Percentiles rank a stretch among this genome's conserved stretches.
Conservation (phyloP, 2,329 filamentous ascomycete species). For the Aspergillus sp. region DNA sequence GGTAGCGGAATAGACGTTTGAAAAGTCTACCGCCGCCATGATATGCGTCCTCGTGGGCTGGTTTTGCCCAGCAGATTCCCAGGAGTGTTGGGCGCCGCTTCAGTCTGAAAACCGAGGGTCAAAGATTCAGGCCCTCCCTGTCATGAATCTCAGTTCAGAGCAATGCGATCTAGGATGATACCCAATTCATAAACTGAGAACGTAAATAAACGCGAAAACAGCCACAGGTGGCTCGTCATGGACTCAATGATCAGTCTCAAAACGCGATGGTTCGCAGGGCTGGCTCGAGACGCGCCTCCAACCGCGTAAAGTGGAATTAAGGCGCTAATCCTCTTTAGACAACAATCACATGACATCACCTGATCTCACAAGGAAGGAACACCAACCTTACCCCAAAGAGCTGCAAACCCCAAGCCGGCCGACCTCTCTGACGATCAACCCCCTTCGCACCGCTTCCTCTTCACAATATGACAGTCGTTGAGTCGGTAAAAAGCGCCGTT, state of each 20-base stretch:
- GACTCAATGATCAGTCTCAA: slow-evolving; percentile 24
- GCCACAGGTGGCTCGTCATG: slow-evolving; percentile 32
- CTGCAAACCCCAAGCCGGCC: slow-evolving; percentile 27
- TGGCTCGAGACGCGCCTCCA: slow-evolving; percentile 31
- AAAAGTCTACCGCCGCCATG: slow-evolving; percentile 37
- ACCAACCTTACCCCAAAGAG: slow-evolving; percentile 25
- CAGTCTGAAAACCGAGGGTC: slow-evolving; percentile 8
- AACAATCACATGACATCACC: slow-evolving; percentile 16
- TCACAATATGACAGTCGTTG: slow-evolving; percentile 47
- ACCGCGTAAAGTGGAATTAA: slow-evolving; percentile 42
- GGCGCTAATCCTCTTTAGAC: slow-evolving; percentile 25
- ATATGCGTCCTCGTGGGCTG: slow-evolving; percentile 24
- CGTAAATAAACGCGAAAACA: slow-evolving; percentile 19
- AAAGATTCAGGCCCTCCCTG: slow-evolving; percentile 8
- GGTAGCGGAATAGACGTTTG: slow-evolving; percentile 62
- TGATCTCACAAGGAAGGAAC: slow-evolving; percentile 32
- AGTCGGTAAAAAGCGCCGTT: slow-evolving; percentile 50
- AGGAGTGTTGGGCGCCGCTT: slow-evolving; percentile 15
- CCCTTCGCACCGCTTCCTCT: slow-evolving; percentile 13
- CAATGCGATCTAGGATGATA: slow-evolving; percentile 7
- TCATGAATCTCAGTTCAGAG: slow-evolving; percentile 10
- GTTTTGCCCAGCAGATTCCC: slow-evolving; percentile 23
- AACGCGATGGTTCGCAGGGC: slow-evolving; percentile 28
- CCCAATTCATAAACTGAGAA: slow-evolving; percentile 15
- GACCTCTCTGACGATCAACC: slow-evolving; percentile 17